phyloP scores from a whole-genome alignment of 208 protist species.

The Acanthamoeba castellanii region DNA sequence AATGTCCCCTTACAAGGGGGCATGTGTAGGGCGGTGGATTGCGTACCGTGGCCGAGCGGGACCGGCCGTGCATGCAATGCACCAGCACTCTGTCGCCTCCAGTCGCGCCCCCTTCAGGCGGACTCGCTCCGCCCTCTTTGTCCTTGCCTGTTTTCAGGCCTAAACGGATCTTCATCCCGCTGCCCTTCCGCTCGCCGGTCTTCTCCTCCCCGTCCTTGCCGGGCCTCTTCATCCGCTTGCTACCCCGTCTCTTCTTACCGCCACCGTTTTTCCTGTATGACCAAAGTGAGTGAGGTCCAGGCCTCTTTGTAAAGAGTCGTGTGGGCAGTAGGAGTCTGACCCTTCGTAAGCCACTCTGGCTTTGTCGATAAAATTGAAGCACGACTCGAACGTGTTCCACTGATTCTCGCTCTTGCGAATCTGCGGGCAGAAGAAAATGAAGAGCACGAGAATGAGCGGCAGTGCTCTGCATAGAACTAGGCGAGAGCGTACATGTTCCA shows the following conservation, averaged over 20 bases:
- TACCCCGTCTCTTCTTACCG: neutral
- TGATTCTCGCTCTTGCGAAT: conserved; percentile 43
- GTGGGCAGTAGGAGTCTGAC: neutral
- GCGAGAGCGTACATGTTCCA: neutral
- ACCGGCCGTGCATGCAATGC: conserved; percentile 62
- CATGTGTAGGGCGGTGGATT: neutral
- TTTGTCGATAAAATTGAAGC: conserved; percentile 49
- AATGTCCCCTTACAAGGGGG: too few relatives aligned
- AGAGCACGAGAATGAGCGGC: neutral
- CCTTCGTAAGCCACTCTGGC: conserved; percentile 52
- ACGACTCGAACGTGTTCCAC: conserved; percentile 47
- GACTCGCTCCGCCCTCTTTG: neutral
- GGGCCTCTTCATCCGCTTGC: conserved; percentile 27
- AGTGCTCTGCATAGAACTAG: neutral
- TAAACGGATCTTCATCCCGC: conserved; percentile 18
- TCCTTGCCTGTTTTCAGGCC: conserved; percentile 52
- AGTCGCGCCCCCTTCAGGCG: neutral
- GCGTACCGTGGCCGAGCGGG: conserved; percentile 25
- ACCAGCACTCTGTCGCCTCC: conserved; percentile 18
- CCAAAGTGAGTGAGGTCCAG: neutral
- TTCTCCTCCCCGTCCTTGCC: neutral
- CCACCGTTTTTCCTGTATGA: neutral
- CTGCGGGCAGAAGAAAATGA: neutral
- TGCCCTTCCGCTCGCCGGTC: conserved; percentile 26
- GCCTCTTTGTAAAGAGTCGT: neutral